Evolutionary conservation across 345 rosid genomes (phyloP).

Genomic region (Dovyalis caffra): DNA sequence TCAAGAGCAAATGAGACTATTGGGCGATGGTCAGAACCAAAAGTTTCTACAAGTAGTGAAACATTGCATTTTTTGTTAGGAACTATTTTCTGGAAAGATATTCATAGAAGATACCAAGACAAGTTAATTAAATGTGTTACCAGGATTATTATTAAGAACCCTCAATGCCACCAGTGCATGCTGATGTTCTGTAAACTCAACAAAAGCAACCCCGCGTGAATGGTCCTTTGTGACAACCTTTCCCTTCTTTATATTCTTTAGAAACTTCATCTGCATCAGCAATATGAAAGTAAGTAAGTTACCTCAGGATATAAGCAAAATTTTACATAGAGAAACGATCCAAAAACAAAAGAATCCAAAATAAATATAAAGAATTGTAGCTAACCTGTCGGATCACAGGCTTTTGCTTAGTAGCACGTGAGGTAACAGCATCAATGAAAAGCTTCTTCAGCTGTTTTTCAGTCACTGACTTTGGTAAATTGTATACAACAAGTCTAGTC

Average conservation of each 20-base stretch:
- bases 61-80: slow-evolving; percentile 8
- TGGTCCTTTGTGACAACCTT: slow-evolving; percentile 57
- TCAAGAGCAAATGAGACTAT: slow-evolving; percentile 83
- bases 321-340: neutral
- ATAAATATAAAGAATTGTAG: neutral
- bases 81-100: neutral
- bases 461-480: slow-evolving; percentile 77
- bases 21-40: slow-evolving; percentile 76
- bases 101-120: neutral
- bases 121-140: slow-evolving; percentile 30
- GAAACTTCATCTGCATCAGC: slow-evolving; percentile 64
- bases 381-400: slow-evolving; percentile 82
- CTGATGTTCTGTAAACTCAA: slow-evolving; percentile 76
- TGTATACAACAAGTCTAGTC: slow-evolving; percentile 76
- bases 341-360: neutral
- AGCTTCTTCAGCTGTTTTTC: slow-evolving; percentile 66
- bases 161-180: slow-evolving; percentile 93
- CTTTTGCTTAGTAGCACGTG: slow-evolving; percentile 89
- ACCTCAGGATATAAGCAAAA: neutral
- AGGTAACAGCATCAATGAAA: slow-evolving; percentile 66
- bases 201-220: slow-evolving; percentile 87
- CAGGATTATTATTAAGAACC: slow-evolving; percentile 91
- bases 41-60: slow-evolving; percentile 55
- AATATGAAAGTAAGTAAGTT: neutral
- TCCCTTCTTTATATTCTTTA: slow-evolving; percentile 65